These are phyloP conservation scores for Curvularia sp. DNA, from an alignment of 2,329 filamentous ascomycete genomes.

Conservation along the genomic window DNA sequence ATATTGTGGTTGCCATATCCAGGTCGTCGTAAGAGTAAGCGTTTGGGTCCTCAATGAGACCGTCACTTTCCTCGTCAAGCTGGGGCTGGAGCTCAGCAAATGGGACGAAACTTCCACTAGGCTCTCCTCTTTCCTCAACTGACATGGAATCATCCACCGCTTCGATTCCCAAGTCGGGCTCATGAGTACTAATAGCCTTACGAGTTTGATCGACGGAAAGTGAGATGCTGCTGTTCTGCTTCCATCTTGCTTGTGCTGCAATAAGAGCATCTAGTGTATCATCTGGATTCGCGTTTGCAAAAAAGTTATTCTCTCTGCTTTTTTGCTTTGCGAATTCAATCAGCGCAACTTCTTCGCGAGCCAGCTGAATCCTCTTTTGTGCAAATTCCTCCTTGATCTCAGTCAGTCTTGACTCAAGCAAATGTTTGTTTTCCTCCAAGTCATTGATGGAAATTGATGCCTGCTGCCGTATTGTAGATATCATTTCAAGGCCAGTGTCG, in stretches of 20 bases:
- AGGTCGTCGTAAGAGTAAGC: neutral
- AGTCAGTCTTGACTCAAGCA: neutral
- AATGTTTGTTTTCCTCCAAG: neutral
- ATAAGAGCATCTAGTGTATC: neutral
- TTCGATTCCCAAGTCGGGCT: conserved; percentile 4
- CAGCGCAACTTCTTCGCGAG: conserved; percentile 1
- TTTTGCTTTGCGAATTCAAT: neutral
- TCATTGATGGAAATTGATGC: neutral
- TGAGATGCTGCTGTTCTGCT: neutral
- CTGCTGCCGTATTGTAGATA: neutral
- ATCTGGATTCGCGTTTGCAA: neutral
- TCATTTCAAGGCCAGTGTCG: neutral
- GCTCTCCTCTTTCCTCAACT: neutral
- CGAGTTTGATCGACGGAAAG: no score
- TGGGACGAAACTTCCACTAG: neutral
- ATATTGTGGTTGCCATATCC: neutral
- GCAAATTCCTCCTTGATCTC: conserved; percentile 2
- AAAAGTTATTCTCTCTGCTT: neutral
- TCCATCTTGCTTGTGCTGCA: neutral
- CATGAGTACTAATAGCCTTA: neutral
- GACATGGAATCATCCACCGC: neutral
- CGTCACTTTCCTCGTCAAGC: neutral
- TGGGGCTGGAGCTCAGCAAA: neutral
- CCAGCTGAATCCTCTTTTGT: neutral
- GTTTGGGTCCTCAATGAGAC: neutral